A percentile compares a stretch with the other conserved stretches of the same genome.
Conservation (phyloP, 2,329 filamentous ascomycete genomes). For the Colletotrichum godetiae region DNA sequence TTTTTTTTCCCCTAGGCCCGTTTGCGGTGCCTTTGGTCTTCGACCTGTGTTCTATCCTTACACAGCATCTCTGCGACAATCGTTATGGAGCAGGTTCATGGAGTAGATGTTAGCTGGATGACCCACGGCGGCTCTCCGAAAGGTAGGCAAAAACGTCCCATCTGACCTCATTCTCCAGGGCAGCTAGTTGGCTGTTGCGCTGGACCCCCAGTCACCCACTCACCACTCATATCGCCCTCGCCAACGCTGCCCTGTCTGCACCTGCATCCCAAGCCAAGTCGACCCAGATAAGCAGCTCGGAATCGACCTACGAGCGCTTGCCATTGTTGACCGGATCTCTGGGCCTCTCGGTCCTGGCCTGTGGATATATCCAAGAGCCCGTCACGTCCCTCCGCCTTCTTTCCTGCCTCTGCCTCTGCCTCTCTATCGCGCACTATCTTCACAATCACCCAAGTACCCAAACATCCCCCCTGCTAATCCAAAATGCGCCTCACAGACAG, state of each 20-base stretch:
- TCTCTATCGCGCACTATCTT: constrained; percentile 1
- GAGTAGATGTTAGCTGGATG: constrained; percentile 92
- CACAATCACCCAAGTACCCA: not conserved
- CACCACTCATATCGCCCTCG: constrained; percentile 14
- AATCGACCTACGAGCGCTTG: constrained; percentile 15
- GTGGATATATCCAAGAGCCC: constrained; percentile 24
- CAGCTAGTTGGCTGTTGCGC: constrained; percentile 13
- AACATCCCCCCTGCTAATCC: constrained; percentile 9
- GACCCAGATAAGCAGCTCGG: constrained; percentile 31
- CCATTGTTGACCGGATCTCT: constrained; percentile 18
- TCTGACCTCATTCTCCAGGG: constrained; percentile 34
- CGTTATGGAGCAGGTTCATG: constrained; percentile 83
- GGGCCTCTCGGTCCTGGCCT: constrained; percentile 1
- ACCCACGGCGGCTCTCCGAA: constrained; percentile 82
- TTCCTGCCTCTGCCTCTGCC: not conserved
- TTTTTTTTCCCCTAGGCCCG: not conserved
- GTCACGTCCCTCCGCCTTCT: constrained; percentile 3
- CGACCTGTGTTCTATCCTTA: not conserved
- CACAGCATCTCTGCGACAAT: constrained; percentile 36
- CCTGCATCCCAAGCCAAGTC: constrained; percentile 23
- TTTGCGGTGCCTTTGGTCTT: constrained; percentile 10
- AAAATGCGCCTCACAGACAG: constrained; percentile 33
- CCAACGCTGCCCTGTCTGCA: constrained; percentile 16
- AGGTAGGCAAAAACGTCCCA: constrained; percentile 65
- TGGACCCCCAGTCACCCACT: constrained; percentile 16